Conservation (phyloP, 805 yeast species). For the Pichia rugopelliculosa region DNA sequence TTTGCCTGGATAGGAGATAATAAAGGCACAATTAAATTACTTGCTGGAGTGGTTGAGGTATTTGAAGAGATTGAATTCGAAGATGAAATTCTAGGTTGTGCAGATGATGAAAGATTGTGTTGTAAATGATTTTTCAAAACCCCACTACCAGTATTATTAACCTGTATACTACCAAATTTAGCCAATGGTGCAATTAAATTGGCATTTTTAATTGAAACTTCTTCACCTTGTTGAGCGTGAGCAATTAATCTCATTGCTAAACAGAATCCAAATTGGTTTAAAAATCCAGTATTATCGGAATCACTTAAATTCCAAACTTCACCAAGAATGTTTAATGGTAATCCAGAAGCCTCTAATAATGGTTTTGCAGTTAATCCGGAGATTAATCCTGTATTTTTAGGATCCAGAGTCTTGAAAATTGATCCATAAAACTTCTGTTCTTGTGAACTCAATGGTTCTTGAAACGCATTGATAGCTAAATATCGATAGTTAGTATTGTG, state of each 20-base stretch:
- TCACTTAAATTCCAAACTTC: constrained; percentile 96
- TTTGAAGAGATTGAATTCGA: constrained; percentile 24
- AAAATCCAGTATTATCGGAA: constrained; percentile 74
- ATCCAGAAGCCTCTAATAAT: constrained; percentile 76
- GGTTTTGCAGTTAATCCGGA: constrained; percentile 84
- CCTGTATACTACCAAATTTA: constrained; percentile 37
- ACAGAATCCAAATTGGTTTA: constrained; percentile 73
- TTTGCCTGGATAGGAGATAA: constrained; percentile 51
- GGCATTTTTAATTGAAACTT: constrained; percentile 46
- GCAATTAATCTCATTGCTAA: constrained; percentile 86
- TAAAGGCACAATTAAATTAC: constrained; percentile 38
- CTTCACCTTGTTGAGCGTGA: constrained; percentile 69
- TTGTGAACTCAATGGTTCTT: constrained; percentile 50
- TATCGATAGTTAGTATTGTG: background rate
- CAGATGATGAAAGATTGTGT: constrained; percentile 10
- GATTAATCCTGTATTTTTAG: constrained; percentile 69
- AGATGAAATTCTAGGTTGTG: constrained; percentile 29
- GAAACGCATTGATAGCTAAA: constrained; percentile 14
- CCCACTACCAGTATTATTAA: constrained; percentile 31
- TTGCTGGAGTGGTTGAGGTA: constrained; percentile 23
- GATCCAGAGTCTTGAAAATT: constrained; percentile 72
- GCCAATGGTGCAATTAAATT: constrained; percentile 57
- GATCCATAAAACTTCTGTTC: constrained; percentile 71
- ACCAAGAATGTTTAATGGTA: constrained; percentile 70
- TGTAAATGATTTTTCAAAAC: constrained; percentile 9